These are phyloP conservation scores for Cladosporium colombiae DNA, from an alignment of 2,329 filamentous ascomycete species.

Conservation along the genomic window DNA sequence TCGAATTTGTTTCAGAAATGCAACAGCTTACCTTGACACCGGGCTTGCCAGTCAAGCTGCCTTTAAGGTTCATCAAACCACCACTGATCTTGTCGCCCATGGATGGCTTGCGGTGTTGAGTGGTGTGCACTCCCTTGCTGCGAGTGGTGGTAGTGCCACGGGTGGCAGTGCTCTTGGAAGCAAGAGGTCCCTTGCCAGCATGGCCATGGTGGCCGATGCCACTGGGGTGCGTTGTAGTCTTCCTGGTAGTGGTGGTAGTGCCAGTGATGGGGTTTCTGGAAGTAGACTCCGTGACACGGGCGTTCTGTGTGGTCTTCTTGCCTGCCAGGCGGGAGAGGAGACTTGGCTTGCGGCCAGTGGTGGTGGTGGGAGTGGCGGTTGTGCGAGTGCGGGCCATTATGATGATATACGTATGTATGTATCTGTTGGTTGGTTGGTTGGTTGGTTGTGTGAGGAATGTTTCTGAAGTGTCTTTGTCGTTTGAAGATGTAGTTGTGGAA, in stretches of 20 bases:
- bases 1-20: neutral
- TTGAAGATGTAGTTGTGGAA: neutral
- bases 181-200: slow-evolving; percentile 29
- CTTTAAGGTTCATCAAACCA: slow-evolving; percentile 72
- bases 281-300: slow-evolving; percentile 44
- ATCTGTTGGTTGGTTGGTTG: neutral
- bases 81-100: slow-evolving; percentile 78
- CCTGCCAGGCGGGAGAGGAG: slow-evolving; percentile 58
- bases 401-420: too few species aligned
- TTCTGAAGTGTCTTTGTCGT: neutral
- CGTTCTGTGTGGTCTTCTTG: slow-evolving; percentile 40
- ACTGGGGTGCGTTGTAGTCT: slow-evolving; percentile 35
- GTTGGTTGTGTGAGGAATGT: neutral
- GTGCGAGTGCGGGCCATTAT: slow-evolving; percentile 27
- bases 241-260: slow-evolving; percentile 35
- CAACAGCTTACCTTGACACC: slow-evolving; percentile 63
- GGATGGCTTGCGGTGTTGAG: slow-evolving; percentile 64
- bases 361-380: slow-evolving; percentile 24
- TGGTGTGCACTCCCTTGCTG: slow-evolving; percentile 47
- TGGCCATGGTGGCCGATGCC: slow-evolving; percentile 31
- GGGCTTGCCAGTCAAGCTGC: slow-evolving; percentile 66
- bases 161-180: slow-evolving; percentile 27
- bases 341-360: slow-evolving; percentile 50
- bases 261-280: slow-evolving; percentile 45
- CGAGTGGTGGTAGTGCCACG: slow-evolving; percentile 41